Conservation (phyloP, 139 green algal genomes). For the Spirogloea muscicola region DNA sequence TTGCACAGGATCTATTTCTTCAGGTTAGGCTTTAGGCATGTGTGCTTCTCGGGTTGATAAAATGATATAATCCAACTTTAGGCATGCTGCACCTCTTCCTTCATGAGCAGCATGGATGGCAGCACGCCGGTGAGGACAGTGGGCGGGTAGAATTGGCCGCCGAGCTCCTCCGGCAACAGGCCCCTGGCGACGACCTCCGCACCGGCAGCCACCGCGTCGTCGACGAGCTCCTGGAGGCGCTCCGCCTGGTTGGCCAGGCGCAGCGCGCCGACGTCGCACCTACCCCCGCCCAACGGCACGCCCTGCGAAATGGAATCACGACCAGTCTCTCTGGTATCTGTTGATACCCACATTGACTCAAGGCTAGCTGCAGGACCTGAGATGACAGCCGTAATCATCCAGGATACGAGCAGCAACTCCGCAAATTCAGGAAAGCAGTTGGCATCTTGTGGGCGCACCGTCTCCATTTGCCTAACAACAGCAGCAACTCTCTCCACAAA, state of each 20-base stretch:
- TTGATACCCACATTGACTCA: no score
- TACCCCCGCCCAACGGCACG: neutral
- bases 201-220: conserved; percentile 81
- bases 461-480: conserved; percentile 17
- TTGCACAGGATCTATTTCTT: no score
- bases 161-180: neutral
- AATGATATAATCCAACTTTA: no score
- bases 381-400: no score
- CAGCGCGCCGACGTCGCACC: conserved; percentile 84
- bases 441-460: conserved; percentile 49
- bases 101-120: conserved; percentile 73
- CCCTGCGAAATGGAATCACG: no score
- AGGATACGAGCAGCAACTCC: no score
- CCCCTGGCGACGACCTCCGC: conserved; percentile 61
- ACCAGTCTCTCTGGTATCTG: no score
- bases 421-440: no score
- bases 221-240: conserved; percentile 71
- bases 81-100: conserved; percentile 58
- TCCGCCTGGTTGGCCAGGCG: conserved; percentile 86
- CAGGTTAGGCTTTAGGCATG: no score
- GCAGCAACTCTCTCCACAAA: conserved; percentile 58
- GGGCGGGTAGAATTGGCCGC: conserved; percentile 89
- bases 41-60: no score
- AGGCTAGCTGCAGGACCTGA: no score
- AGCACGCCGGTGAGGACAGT: conserved; percentile 80